A percentile compares a stretch with the other conserved stretches of the same genome.
phyloP scores from a whole-genome alignment of 768 basidiomycete genomes.

The Kwoniella sp. region DNA sequence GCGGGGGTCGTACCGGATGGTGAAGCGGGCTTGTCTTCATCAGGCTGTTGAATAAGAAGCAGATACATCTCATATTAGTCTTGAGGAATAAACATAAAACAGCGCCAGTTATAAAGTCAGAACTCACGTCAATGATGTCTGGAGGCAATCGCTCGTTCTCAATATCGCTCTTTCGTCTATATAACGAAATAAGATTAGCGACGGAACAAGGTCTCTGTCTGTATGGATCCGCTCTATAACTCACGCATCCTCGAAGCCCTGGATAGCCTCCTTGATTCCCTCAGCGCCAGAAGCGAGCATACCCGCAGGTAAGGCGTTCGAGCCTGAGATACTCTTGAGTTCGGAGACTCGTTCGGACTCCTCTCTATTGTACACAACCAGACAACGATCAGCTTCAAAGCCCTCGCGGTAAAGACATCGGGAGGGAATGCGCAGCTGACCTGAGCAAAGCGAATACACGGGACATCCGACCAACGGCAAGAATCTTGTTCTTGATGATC shows the following conservation, averaged over 20 bases:
- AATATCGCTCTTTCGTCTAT: conserved; percentile 92
- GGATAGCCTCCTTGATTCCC: conserved; percentile 92
- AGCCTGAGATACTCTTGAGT: conserved; percentile 84
- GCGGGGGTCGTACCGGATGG: conserved; percentile 46
- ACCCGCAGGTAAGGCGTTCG: conserved; percentile 71
- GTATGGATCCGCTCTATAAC: too few species aligned
- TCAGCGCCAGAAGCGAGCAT: conserved; percentile 84
- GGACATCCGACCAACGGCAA: conserved; percentile 95
- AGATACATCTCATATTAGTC: too few species aligned
- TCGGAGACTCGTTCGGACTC: conserved; percentile 97
- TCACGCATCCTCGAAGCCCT: conserved; percentile 91
- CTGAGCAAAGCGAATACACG: conserved; percentile 92
- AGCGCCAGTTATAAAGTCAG: too few species aligned
- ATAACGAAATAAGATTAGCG: too few species aligned
- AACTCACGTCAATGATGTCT: conserved; percentile 78
- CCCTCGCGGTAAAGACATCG: neutral
- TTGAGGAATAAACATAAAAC: too few species aligned
- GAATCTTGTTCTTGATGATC: conserved; percentile 96
- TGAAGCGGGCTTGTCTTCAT: conserved; percentile 50
- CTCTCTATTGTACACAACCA: too few species aligned
- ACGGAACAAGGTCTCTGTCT: too few species aligned
- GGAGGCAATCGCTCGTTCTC: conserved; percentile 99
- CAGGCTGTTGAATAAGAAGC: conserved; percentile 57
- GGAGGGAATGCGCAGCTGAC: conserved; percentile 59
- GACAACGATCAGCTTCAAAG: conserved; percentile 1